Percentiles rank a stretch among this genome's conserved stretches.
Conservation (phyloP, 768 basidiomycete species). For the Podaxis sp. region DNA sequence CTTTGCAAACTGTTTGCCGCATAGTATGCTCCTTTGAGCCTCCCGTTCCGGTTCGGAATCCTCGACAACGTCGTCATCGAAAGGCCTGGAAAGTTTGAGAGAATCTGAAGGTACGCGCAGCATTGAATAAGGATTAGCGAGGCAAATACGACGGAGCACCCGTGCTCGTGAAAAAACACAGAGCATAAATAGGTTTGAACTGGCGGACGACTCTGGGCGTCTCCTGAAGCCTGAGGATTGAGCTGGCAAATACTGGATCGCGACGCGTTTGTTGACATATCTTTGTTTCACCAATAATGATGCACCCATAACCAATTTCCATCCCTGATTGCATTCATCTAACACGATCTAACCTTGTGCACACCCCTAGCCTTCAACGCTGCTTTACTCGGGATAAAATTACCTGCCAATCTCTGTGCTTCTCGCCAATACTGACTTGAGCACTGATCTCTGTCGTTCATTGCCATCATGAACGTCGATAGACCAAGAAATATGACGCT, state of each 20-base stretch:
- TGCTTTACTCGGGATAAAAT: background rate
- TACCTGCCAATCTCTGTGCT: background rate
- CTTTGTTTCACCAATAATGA: constrained; percentile 1
- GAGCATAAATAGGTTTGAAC: background rate
- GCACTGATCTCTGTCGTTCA: background rate
- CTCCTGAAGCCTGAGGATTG: background rate
- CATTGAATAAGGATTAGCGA: background rate
- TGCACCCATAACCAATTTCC: background rate
- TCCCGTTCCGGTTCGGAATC: constrained; percentile 69
- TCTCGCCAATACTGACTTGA: background rate
- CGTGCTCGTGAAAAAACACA: background rate
- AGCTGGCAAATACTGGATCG: background rate
- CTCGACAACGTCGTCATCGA: constrained; percentile 39
- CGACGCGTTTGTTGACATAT: constrained; percentile 7
- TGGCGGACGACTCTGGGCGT: background rate
- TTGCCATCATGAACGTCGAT: constrained; percentile 24
- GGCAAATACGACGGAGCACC: background rate
- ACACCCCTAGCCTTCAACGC: background rate
- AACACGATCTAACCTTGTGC: constrained; percentile 1
- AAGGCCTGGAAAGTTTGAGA: background rate
- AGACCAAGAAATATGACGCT: constrained; percentile 23
- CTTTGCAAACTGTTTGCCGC: background rate
- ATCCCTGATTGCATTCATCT: background rate
- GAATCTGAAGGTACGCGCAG: background rate
- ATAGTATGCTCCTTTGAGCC: constrained; percentile 34